Evolutionary conservation across 2,329 filamentous ascomycete species (phyloP).

Genomic region (Penicillium verrucosum): DNA sequence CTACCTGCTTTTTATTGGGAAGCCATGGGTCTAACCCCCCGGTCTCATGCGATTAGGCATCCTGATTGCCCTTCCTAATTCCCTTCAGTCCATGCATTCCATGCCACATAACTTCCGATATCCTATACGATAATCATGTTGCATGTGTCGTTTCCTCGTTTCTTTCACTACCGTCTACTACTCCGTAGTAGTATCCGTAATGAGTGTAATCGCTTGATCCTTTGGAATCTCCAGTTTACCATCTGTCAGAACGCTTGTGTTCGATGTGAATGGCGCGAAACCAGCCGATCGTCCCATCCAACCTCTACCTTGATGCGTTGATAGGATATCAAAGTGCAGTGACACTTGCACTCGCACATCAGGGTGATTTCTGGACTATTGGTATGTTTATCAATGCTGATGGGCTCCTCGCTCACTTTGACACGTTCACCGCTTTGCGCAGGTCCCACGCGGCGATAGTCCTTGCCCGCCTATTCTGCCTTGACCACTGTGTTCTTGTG

Average conservation of each 20-base stretch:
- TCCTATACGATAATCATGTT: slow-evolving; percentile 46
- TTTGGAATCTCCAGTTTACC: slow-evolving; percentile 56
- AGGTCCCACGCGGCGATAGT: slow-evolving; percentile 56
- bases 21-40: not conserved
- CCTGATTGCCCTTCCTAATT: slow-evolving; percentile 27
- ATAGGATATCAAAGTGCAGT: slow-evolving; percentile 55
- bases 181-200: slow-evolving; percentile 53
- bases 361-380: slow-evolving; percentile 55
- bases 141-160: slow-evolving; percentile 41
- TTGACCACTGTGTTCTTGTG: slow-evolving; percentile 60
- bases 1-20: not conserved
- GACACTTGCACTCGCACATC: slow-evolving; percentile 58
- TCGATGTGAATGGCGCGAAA: slow-evolving; percentile 59
- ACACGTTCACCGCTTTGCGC: slow-evolving; percentile 54
- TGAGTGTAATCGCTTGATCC: slow-evolving; percentile 58
- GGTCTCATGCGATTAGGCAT: slow-evolving; percentile 6
- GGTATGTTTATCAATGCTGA: slow-evolving; percentile 44
- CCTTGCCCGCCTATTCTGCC: slow-evolving; percentile 53
- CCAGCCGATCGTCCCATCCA: slow-evolving; percentile 57
- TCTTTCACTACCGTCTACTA: slow-evolving; percentile 47
- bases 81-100: slow-evolving; percentile 44
- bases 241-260: slow-evolving; percentile 52
- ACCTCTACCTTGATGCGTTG: slow-evolving; percentile 56
- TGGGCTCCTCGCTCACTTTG: slow-evolving; percentile 49
- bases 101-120: slow-evolving; percentile 34